Conservation (phyloP, 306 rosid genomes). For the Cajanus cajan region DNA sequence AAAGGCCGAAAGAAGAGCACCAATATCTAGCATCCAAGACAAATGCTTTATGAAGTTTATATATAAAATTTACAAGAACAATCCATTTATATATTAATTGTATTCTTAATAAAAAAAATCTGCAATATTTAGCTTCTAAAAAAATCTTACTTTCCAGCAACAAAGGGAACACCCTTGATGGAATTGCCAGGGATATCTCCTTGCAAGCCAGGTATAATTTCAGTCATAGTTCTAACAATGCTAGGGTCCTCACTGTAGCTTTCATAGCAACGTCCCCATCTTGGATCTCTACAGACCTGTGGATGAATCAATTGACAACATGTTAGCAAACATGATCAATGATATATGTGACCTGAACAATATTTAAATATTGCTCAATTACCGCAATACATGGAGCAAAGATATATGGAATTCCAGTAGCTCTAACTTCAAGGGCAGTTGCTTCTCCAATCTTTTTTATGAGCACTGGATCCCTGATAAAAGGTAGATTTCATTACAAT, state of each 20-base stretch:
- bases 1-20: not conserved
- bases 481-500: conserved; percentile 2
- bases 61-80: not conserved
- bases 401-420: conserved; percentile 88
- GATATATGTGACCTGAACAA: not conserved
- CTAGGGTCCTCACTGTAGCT: conserved; percentile 88
- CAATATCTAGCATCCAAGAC: not conserved
- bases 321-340: not conserved
- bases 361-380: conserved; percentile 14
- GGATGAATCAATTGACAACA: conserved; percentile 18
- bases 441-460: conserved; percentile 90
- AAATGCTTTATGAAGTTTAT: not conserved
- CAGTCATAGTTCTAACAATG: conserved; percentile 83
- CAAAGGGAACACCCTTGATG: conserved; percentile 74
- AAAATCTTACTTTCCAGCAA: conserved; percentile 84
- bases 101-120: not conserved
- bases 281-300: conserved; percentile 97
- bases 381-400: conserved; percentile 99
- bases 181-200: conserved; percentile 72
- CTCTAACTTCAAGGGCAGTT: conserved; percentile 98
- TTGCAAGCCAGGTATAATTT: conserved; percentile 94
- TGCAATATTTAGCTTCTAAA: not conserved
- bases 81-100: not conserved
- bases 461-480: conserved; percentile 76
- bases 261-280: conserved; percentile 99